Evolutionary conservation across 352 stramenopile species (phyloP), one percentile per base, ranked within the genome.

Genomic region (Pseudoperonospora humuli): DNA sequence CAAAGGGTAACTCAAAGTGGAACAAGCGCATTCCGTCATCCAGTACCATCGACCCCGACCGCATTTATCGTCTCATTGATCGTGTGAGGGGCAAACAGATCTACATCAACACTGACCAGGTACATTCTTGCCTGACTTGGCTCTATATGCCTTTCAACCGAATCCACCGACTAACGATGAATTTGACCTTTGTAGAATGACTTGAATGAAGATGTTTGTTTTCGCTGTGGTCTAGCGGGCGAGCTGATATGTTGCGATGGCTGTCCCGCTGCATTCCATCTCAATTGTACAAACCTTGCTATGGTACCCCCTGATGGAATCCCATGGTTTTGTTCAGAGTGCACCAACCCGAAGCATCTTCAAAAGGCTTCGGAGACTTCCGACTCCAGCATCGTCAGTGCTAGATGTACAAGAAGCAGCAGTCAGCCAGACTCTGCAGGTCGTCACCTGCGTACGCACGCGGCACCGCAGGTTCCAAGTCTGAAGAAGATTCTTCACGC

Each of bases 201-300:
- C 40, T 53, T 91, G 23, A 86, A 87, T 38, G 78, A 91, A 64
- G 78, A 91, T 49, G 67, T 65, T 14, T 91, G 78, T 45, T 75
- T 84, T 33, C 78, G 78, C 21, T 91, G 78, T 34, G 72, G 74
- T 0, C 63, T 82, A 28, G 66, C 70, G 13, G 78, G 78, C 47
- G 64, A 87, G 31, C 57, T 91, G 8, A 83, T 91, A 39, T 91
- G 78, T 61, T 91, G 78, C 43, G 78, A 91, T 45, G 75, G 75
- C 9, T 91, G 78, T 25, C 78, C 78, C 7, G 71, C 75, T 1
- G 78, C 78, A 7, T 85, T 88, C 52, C 78, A 91, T 46, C 53
- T 89, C 32, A 81, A 72, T 49, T 87, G 75, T 33, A 79, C 75
- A 11, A 87, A 85, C 39, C 67, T 87, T 32, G 64, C 57, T 25